phyloP scores from a whole-genome alignment of 2,329 filamentous ascomycete genomes.

The Arthroderma sp. region DNA sequence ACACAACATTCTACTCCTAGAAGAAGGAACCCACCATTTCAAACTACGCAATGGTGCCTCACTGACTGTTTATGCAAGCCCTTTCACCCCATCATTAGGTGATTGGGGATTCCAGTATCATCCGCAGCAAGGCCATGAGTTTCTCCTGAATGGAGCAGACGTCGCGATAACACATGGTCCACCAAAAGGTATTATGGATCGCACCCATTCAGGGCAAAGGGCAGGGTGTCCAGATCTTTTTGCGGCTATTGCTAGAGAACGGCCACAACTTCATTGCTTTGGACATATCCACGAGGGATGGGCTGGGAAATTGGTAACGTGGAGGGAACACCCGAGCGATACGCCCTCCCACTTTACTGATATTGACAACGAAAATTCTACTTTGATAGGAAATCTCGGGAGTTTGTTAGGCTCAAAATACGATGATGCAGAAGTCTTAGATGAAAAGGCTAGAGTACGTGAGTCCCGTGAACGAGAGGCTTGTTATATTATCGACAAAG shows the following conservation, averaged over 20 bases:
- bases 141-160: conserved; percentile 27
- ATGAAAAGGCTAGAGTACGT: background rate
- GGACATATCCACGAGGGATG: conserved; percentile 39
- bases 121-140: conserved; percentile 24
- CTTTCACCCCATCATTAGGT: conserved; percentile 36
- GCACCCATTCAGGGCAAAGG: conserved; percentile 17
- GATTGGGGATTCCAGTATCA: conserved; percentile 41
- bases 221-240: conserved; percentile 24
- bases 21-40: conserved; percentile 39
- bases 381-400: background rate
- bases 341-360: conserved; percentile 33
- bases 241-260: conserved; percentile 17
- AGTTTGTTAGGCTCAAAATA: background rate
- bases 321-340: conserved; percentile 28
- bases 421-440: too few species aligned
- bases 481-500: background rate
- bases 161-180: conserved; percentile 45
- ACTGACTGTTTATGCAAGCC: conserved; percentile 41
- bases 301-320: conserved; percentile 43
- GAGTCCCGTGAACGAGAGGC: background rate
- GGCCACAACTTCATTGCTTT: conserved; percentile 28
- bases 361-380: conserved; percentile 29
- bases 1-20: conserved; percentile 32
- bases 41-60: conserved; percentile 37
- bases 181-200: conserved; percentile 40